Evolutionary conservation across 306 rosid species (phyloP), one percentile per base, ranked within the genome.

Genomic region (Gillenia trifoliata): DNA sequence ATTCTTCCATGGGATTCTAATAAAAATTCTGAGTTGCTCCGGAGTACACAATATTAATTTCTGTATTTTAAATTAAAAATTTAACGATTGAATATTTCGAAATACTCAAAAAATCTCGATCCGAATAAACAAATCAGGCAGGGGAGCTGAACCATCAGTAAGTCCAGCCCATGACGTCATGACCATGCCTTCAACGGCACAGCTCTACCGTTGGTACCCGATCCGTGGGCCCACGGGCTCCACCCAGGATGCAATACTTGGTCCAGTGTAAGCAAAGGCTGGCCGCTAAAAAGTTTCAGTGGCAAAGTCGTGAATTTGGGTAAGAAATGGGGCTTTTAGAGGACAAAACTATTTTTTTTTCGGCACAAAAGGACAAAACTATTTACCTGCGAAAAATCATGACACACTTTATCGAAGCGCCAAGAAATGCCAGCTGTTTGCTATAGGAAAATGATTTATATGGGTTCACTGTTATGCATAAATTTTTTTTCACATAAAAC

Each of bases 201-300:
- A 56, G 29, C 62, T 77, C 76, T 5, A 66, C 75, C 81, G 81
- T 75, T 75, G 70, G 79, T n/a, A 71, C 71, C 33, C 2, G 17
- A n/a, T 74, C 36, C 1, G 0, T 15, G 76, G 74, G 85, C 62
- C 41, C 80, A 6, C 5, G 64, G 36, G 34, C 83, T 40, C 79
- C 38, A 2, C 43, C 19, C 34, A 28, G 17, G 65, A 28, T 23
- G 64, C 19, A 30, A 26, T 30, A 1, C 1, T 16, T 61, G 45
- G 73, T 38, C 70, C 74, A 60, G 36, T 75, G 16, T 1, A 33
- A 29, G 70, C 64, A 16, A 40, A 30, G 6, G 31, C 59, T 49
- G 26, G 79, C 75, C 79, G 5, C 49, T 23, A 45, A 15, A 6
- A n/a, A 4, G 12, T 15, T 4, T 0, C 0, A 17, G 67, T 77